phyloP scores from a whole-genome alignment of 2,329 filamentous ascomycete species.

The Calonectria fujianensis region DNA sequence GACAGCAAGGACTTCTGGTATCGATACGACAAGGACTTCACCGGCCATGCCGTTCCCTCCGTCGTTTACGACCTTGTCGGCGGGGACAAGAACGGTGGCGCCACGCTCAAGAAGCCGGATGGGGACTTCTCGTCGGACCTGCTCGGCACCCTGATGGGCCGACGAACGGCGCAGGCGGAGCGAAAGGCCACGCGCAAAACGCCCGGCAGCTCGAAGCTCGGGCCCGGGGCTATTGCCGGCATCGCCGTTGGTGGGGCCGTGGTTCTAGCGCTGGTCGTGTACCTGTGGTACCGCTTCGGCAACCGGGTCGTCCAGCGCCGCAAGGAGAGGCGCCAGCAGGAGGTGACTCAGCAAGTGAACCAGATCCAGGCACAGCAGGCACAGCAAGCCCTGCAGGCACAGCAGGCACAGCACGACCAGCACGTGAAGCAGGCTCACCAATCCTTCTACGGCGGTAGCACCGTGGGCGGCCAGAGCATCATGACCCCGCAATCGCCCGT shows the following conservation, averaged over 20 bases:
- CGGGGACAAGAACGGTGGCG: conserved; percentile 22
- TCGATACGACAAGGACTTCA: conserved; percentile 65
- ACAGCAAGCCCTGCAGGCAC: not conserved
- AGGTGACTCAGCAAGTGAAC: conserved; percentile 8
- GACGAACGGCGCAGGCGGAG: not conserved
- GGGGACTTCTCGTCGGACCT: conserved; percentile 3
- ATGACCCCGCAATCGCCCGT: not conserved
- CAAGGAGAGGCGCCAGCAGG: not conserved
- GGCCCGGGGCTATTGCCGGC: conserved; percentile 63
- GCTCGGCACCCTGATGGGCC: not conserved
- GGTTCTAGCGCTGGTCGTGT: conserved; percentile 47
- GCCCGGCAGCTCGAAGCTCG: conserved; percentile 29
- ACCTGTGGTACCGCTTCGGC: conserved; percentile 41
- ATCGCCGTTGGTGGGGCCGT: conserved; percentile 61
- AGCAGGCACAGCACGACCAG: not conserved
- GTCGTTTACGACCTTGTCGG: conserved; percentile 23
- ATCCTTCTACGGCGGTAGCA: conserved; percentile 24
- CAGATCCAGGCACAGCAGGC: not conserved
- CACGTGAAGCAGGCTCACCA: not conserved
- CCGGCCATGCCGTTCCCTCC: conserved; percentile 19
- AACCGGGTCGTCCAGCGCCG: conserved; percentile 29
- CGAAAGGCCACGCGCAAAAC: conserved; percentile 15
- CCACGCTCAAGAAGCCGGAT: not conserved
- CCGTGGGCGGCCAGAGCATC: conserved; percentile 3
- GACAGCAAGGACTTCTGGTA: conserved; percentile 66